These are phyloP conservation scores for Paradendryphiella salina DNA, from an alignment of 2,329 filamentous ascomycete species.

Conservation along the genomic window DNA sequence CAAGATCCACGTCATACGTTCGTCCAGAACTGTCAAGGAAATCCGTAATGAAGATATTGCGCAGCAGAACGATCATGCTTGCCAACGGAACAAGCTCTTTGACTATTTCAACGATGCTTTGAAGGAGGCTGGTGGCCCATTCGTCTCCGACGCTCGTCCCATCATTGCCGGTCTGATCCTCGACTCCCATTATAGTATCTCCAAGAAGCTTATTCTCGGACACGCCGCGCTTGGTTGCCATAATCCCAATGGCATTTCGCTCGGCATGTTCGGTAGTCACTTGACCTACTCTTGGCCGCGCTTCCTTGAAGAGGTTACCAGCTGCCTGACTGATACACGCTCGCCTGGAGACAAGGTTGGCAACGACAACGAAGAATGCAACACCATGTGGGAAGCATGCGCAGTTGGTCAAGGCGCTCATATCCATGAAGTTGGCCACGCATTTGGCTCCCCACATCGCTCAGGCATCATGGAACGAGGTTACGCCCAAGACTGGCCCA, in stretches of 20 bases:
- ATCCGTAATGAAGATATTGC: constrained; percentile 25
- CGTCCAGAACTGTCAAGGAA: constrained; percentile 29
- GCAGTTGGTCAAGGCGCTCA: constrained; percentile 48
- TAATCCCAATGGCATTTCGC: constrained; percentile 29
- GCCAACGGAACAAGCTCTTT: constrained; percentile 18
- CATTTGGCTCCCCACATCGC: constrained; percentile 41
- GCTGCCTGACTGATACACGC: constrained; percentile 41
- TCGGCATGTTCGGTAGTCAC: constrained; percentile 36
- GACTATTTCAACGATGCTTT: constrained; percentile 32
- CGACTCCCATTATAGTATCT: constrained; percentile 33
- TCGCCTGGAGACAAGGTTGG: constrained; percentile 43
- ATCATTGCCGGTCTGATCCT: constrained; percentile 41
- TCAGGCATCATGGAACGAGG: constrained; percentile 42
- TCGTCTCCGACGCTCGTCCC: constrained; percentile 27
- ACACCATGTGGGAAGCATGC: constrained; percentile 53
- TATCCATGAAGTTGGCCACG: constrained; percentile 46
- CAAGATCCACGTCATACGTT: constrained; percentile 34
- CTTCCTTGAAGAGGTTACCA: constrained; percentile 35
- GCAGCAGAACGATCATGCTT: constrained; percentile 26
- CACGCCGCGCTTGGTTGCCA: constrained; percentile 35
- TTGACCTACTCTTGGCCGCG: constrained; percentile 39
- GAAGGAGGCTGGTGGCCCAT: constrained; percentile 28
- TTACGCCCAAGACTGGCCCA: constrained; percentile 44
- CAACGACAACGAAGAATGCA: constrained; percentile 46
- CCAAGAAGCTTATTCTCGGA: constrained; percentile 27